Base-by-base conservation (phyloP, 2,329 filamentous ascomycete species). In the Aspergillus sp. region DNA sequence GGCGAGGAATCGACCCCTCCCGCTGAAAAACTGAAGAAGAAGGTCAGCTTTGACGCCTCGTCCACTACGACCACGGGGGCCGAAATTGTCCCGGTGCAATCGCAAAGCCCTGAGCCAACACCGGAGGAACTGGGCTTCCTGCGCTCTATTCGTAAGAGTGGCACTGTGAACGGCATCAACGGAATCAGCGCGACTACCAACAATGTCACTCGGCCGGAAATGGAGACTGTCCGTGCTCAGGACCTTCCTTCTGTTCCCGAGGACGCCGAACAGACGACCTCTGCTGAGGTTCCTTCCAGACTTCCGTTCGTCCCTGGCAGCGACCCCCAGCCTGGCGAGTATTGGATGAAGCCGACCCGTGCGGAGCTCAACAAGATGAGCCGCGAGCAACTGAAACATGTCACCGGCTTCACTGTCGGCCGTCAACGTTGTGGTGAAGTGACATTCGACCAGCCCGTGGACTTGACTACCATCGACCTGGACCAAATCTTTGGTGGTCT, bases 11-110 rank as follows among this genome's bases (percentile, higher is more conserved):
- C 76, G 56, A 67, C 59, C 44, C 60, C 66, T 53, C 56, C 66
- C 32, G 57, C 54, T 42, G 59, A 69, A 57, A 70, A 67, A 54
- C 60, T 67, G 45, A 86, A 87, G 58, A 96, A 96, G 78, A 86
- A 88, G 49, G 94, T 99, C 48, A 96, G 91, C 75, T 99, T 97
- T 63, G 91, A 96, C 63, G 80, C 78, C 30, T 72, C 78, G 20
- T 60, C 59, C 49, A 61, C 62, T 43, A 60, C 57, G 26, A 56
- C 62, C 4, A 66, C 70, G 5, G 76, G 79, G 52, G 70, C 72
- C n/a, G 80, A 83, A 50, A 63, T 85, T 42, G 76, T 84, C 20
- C 75, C 74, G 19, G 73, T 75, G n/a, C 78, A 81, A 40, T 70
- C 76, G 10, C 72, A 68, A 56, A 78, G 74, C 49, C 72, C 75